Percentiles rank a stretch among this genome's conserved stretches.
Evolutionary conservation across 176 grass and related monocot genomes (phyloP).

Genomic region (Oryza nivara): DNA sequence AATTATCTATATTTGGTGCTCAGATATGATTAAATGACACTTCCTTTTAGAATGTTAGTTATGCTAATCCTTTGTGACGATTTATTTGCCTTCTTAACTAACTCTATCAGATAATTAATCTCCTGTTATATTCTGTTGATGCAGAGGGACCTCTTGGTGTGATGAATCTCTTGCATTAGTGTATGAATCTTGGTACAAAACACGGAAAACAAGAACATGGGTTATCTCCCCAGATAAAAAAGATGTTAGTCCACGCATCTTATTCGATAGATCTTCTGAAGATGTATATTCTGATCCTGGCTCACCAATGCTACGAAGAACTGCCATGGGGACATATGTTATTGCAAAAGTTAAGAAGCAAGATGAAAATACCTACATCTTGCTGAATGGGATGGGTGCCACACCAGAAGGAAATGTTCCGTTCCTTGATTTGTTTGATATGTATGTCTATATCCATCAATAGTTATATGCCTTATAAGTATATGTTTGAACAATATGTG

Average conservation of each 20-base stretch:
- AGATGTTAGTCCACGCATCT: slow-evolving; percentile 66
- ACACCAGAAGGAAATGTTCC: slow-evolving; percentile 98
- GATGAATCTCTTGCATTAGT: slow-evolving; percentile 93
- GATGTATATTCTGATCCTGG: slow-evolving; percentile 99
- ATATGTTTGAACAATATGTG: slow-evolving; percentile 25
- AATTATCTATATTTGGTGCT: neutral
- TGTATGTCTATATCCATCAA: slow-evolving; percentile 60
- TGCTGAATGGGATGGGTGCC: slow-evolving; percentile 92
- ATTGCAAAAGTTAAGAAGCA: slow-evolving; percentile 95
- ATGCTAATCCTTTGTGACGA: slow-evolving; percentile 5
- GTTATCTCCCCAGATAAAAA: slow-evolving; percentile 83
- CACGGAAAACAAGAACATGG: slow-evolving; percentile 96
- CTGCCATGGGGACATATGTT: slow-evolving; percentile 83
- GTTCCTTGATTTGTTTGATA: slow-evolving; percentile 97
- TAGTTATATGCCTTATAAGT: slow-evolving; percentile 22
- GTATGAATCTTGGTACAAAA: slow-evolving; percentile 99
- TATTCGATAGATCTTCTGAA: slow-evolving; percentile 98
- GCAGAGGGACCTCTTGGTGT: slow-evolving; percentile 92
- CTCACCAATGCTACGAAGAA: slow-evolving; percentile 95
- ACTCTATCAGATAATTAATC: slow-evolving; percentile 25
- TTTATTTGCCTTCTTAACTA: slow-evolving; percentile 26
- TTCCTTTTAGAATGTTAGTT: slow-evolving; percentile 9
- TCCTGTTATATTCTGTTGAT: slow-evolving; percentile 45
- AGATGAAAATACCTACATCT: slow-evolving; percentile 71
- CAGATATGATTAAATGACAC: neutral